A percentile compares a stretch with the other conserved stretches of the same genome.
Conservation (phyloP, 768 basidiomycete genomes). For the Agrocybe praecox region DNA sequence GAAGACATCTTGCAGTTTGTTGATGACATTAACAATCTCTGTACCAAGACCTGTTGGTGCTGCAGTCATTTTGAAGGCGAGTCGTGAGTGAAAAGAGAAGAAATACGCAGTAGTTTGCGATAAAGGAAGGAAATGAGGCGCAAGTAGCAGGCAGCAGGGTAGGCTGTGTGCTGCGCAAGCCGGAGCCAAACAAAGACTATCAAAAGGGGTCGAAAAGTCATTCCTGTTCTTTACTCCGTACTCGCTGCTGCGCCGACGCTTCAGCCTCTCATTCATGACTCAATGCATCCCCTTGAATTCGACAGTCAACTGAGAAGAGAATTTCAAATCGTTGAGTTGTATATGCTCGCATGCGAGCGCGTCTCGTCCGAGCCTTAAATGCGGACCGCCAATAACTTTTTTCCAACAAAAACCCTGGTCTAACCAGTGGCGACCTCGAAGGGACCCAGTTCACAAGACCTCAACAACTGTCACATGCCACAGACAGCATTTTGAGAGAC, state of each 20-base stretch:
- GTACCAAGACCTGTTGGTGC: conserved; percentile 70
- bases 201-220: background rate
- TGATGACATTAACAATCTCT: conserved; percentile 81
- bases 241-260: background rate
- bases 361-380: no score
- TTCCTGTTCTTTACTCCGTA: background rate
- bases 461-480: no score
- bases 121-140: conserved; percentile 19
- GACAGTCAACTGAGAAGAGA: background rate
- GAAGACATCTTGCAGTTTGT: conserved; percentile 93
- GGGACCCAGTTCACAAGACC: no score
- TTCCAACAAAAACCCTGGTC: no score
- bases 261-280: background rate
- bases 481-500: no score
- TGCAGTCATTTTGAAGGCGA: conserved; percentile 47
- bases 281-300: background rate
- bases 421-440: no score
- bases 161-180: conserved; percentile 27
- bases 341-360: no score
- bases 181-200: conserved; percentile 26
- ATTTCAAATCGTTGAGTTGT: no score
- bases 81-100: conserved; percentile 16
- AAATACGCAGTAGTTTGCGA: conserved; percentile 17
- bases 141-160: conserved; percentile 10
- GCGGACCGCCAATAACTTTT: no score